Percentiles rank a stretch among this genome's conserved stretches.
phyloP scores from a whole-genome alignment of 2,329 filamentous ascomycete species.

The Diaporthe citriasiana region DNA sequence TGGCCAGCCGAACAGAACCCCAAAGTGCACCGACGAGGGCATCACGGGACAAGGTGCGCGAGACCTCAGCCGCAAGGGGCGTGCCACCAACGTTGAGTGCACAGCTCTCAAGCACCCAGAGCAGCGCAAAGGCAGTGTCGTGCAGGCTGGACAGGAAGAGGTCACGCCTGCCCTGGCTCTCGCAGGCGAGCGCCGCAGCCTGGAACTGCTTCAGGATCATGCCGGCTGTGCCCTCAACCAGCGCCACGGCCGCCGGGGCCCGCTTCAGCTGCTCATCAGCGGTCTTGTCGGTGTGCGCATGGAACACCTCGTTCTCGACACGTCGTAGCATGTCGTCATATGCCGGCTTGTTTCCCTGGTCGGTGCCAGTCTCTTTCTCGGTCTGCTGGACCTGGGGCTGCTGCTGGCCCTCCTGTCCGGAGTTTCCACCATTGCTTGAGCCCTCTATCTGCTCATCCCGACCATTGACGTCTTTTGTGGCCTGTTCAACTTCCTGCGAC shows the following conservation, averaged over 20 bases:
- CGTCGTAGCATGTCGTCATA: not conserved
- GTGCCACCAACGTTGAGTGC: not conserved
- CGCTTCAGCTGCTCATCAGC: not conserved
- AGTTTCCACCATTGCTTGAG: too few relatives aligned
- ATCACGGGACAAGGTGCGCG: not conserved
- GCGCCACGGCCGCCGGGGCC: not conserved
- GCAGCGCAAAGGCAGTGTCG: not conserved
- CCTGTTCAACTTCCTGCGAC: not conserved
- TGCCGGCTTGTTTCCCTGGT: too few relatives aligned
- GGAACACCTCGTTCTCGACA: not conserved
- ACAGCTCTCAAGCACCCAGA: conserved; percentile 18
- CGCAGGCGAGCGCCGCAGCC: too few relatives aligned
- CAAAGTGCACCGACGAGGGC: not conserved
- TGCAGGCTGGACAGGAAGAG: not conserved
- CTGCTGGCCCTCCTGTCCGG: not conserved
- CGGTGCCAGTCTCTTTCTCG: not conserved
- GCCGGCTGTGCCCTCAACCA: not conserved
- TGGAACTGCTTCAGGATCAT: not conserved
- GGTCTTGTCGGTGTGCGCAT: not conserved
- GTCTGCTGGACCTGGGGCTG: not conserved
- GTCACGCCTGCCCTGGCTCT: not conserved
- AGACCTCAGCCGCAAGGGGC: conserved; percentile 12
- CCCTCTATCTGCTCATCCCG: not conserved
- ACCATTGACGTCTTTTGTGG: not conserved
- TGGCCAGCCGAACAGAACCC: not conserved